Base-by-base conservation (phyloP, 2,329 filamentous ascomycete species). In the Pezicula carpinea region DNA sequence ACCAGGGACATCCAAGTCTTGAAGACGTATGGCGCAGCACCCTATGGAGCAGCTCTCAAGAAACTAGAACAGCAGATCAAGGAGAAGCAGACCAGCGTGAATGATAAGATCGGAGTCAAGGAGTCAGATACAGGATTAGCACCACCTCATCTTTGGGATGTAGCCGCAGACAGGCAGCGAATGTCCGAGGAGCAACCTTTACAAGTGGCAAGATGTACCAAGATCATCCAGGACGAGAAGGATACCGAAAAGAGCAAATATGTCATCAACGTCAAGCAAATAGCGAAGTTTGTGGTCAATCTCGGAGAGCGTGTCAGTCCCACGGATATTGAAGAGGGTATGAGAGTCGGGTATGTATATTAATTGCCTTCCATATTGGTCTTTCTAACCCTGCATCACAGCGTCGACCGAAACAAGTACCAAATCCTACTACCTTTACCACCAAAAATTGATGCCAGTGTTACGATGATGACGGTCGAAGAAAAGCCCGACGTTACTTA, bases 401-500 rank as follows among this genome's bases (percentile, higher is more conserved):
- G 82, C 65, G 93, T 99, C 66, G 93, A 99, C 70, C 81, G 93
- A 48, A 97, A 95, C 76, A 99, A 99, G 77, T 99, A 99, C 71
- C 93, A 99, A 72, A 99, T 99, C 63, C 83, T 99, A 69, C 79
- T 99, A 40, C 93, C 93, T 31, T 74, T 99, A 46, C 93, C 93
- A 36, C 93, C 93, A 31, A 99, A 97, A 79, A 99, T 99, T 73
- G 93, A 99, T 64, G 92, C 93, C 45, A 96, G 89, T 59, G 93
- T 99, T 57, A 99, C 93, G 33, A 99, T 99, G 93, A 99, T 99
- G 93, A 97, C 93, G 43, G 93, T 99, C 55, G 93, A 99, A 75
- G 93, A 99, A 74, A 99, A 99, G 77, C 93, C 93, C 14, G 93
- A 99, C 68, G 93, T 99, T 52, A 99, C 93, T 53, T 99, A 99